Evolutionary conservation across 495 filamentous ascomycete species (phyloP), one percentile per base, ranked within the genome.

Genomic region (Aspergillus nanangensis): DNA sequence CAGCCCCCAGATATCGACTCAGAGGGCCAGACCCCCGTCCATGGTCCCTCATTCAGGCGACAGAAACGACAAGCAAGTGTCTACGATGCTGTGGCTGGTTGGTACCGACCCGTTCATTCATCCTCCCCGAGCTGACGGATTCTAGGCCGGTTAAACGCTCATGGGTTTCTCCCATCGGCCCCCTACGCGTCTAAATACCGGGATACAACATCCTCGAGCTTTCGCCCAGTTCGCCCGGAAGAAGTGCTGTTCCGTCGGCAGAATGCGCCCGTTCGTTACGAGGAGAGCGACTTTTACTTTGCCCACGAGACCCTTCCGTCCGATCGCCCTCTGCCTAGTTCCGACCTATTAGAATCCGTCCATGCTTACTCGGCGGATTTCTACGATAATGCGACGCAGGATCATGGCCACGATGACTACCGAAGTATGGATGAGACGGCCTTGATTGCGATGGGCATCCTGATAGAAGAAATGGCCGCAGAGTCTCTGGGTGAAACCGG

Each of bases 341-440:
- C 81, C 23, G 86, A 89, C 48, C 65, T 95, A 39, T 67, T 94
- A n/a, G 86, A 85, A 55, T 74, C 81, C 0, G 65, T 93, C 8
- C 90, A 95, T 61, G 63, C 70, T 17, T 95, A 94, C 59, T 66
- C 81, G 0, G 78, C 85, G 21, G 80, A 84, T 51, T 90, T 81
- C 61, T 95, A 92, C 67, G 71, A 60, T 47, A 66, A 52, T 46
- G 61, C 53, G 27, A 62, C 53, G 4, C 45, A 47, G 5, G 60
- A 70, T 25, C 54, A 53, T 7, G 69, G 62, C 4, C 49, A 56
- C 17, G 52, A 74, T 33, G 76, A 82, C 43, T 80, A 81, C 59
- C 67, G 74, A 21, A 88, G 80, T 50, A 77, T 96, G 79, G 87
- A 95, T 56, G 90, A 90, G 65, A 92, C 87, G 8, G 88, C 89